Conservation (phyloP, 495 filamentous ascomycete genomes). For the Lepidopterella palustris region DNA sequence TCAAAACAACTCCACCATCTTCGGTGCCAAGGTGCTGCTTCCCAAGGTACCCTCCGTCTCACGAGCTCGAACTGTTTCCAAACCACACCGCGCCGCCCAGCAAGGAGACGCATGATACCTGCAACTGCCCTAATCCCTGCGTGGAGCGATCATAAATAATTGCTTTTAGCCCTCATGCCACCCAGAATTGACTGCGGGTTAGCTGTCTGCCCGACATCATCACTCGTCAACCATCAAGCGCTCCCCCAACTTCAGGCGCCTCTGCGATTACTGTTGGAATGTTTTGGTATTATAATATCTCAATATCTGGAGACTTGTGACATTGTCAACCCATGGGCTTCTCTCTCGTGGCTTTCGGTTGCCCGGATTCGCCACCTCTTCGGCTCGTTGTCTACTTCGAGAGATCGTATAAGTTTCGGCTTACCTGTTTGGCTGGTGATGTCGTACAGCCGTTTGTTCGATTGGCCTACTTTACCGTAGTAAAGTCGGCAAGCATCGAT, state of each 20-base stretch:
- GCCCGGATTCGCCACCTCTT: slow-evolving; percentile 20
- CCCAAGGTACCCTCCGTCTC: too few species aligned
- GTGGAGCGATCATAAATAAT: slow-evolving; percentile 11
- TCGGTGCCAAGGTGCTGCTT: too few species aligned
- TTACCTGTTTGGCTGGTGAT: not conserved
- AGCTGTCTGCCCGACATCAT: too few species aligned
- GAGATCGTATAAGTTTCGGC: not conserved
- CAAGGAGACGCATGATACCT: slow-evolving; percentile 1
- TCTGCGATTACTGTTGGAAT: too few species aligned
- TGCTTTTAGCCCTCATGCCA: slow-evolving; percentile 11
- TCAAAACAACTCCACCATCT: too few species aligned
- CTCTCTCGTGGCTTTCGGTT: slow-evolving; percentile 3
- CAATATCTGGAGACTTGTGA: not conserved
- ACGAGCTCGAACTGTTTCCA: too few species aligned
- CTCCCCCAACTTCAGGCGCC: too few species aligned
- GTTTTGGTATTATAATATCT: not conserved
- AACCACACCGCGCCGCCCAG: not conserved
- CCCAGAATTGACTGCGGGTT: not conserved
- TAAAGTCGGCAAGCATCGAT: too few species aligned
- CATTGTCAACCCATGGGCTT: not conserved
- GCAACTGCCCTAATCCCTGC: slow-evolving; percentile 1
- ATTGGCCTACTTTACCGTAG: too few species aligned
- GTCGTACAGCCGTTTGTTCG: too few species aligned
- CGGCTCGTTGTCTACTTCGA: slow-evolving; percentile 10
- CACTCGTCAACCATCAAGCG: too few species aligned